phyloP scores from a whole-genome alignment of 2,329 filamentous ascomycete species.

The Coleophoma eucalyptorum region DNA sequence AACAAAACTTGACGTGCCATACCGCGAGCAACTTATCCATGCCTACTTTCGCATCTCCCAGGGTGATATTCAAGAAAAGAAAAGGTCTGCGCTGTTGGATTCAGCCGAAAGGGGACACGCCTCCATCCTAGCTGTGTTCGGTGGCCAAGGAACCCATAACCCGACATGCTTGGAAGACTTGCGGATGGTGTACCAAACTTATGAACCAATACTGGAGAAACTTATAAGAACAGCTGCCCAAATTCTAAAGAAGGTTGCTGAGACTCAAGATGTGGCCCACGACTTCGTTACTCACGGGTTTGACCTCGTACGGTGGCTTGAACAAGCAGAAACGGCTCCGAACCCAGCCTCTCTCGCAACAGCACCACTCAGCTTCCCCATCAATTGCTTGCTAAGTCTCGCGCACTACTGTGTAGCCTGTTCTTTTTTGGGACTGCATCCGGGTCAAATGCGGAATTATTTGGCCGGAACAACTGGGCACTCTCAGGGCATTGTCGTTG shows the following conservation, averaged over 20 bases:
- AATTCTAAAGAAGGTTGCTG: neutral
- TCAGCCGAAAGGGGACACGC: slow-evolving; percentile 79
- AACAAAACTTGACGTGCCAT: too few species aligned
- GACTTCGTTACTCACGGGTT: slow-evolving; percentile 40
- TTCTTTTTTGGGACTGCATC: slow-evolving; percentile 80
- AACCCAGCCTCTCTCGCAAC: slow-evolving; percentile 89
- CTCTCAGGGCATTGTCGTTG: slow-evolving; percentile 91
- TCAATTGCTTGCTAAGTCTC: slow-evolving; percentile 91
- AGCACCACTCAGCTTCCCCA: slow-evolving; percentile 85
- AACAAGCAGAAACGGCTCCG: slow-evolving; percentile 81
- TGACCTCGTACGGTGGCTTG: slow-evolving; percentile 87
- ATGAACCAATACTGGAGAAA: too few species aligned
- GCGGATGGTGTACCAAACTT: slow-evolving; percentile 82
- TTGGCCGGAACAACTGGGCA: slow-evolving; percentile 87
- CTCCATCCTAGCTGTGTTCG: slow-evolving; percentile 85
- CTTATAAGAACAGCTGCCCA: neutral
- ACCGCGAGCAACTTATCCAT: too few species aligned
- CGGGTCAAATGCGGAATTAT: slow-evolving; percentile 76
- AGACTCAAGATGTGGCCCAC: neutral
- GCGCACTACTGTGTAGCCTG: slow-evolving; percentile 91
- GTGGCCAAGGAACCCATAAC: slow-evolving; percentile 94
- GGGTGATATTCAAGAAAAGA: too few species aligned
- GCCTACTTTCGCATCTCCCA: too few species aligned
- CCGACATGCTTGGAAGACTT: slow-evolving; percentile 92
- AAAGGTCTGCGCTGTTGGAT: too few species aligned